Percentiles rank a stretch among this genome's conserved stretches.
phyloP scores from a whole-genome alignment of 148 eudicot genomes.

The Linanthus parryae region DNA sequence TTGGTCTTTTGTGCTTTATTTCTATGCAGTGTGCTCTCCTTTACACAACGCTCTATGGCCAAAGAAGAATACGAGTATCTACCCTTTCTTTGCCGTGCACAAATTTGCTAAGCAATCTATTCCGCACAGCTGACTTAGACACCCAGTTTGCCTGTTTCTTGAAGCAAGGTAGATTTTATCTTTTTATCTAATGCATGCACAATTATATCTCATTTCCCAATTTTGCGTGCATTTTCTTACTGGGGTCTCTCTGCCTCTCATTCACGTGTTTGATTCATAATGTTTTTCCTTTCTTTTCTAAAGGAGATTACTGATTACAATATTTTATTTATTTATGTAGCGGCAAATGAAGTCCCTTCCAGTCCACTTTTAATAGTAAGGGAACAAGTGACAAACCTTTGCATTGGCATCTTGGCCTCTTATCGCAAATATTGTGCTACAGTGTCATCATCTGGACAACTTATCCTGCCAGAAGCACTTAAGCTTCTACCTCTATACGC shows the following conservation, averaged over 20 bases:
- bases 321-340: constrained; percentile 33
- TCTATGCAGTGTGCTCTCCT: constrained; percentile 81
- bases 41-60: constrained; percentile 90
- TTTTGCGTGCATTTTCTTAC: not conserved
- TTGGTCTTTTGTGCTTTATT: constrained; percentile 1
- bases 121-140: constrained; percentile 92
- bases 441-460: constrained; percentile 82
- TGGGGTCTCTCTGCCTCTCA: not conserved
- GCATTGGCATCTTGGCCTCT: constrained; percentile 72
- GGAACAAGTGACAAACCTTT: constrained; percentile 77
- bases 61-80: constrained; percentile 90
- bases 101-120: constrained; percentile 69
- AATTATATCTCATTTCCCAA: not conserved
- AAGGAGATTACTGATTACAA: constrained; percentile 9
- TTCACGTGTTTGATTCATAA: not conserved
- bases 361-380: constrained; percentile 70
- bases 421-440: constrained; percentile 96
- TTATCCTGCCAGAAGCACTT: constrained; percentile 97
- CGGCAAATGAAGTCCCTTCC: constrained; percentile 66
- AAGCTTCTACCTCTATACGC: constrained; percentile 88
- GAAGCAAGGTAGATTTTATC: constrained; percentile 78
- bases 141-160: constrained; percentile 85
- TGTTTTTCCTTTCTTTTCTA: not conserved
- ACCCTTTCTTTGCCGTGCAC: constrained; percentile 92
- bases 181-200: not conserved